Conservation (phyloP, 345 rosid species). For the Lenwebbia sp. region DNA sequence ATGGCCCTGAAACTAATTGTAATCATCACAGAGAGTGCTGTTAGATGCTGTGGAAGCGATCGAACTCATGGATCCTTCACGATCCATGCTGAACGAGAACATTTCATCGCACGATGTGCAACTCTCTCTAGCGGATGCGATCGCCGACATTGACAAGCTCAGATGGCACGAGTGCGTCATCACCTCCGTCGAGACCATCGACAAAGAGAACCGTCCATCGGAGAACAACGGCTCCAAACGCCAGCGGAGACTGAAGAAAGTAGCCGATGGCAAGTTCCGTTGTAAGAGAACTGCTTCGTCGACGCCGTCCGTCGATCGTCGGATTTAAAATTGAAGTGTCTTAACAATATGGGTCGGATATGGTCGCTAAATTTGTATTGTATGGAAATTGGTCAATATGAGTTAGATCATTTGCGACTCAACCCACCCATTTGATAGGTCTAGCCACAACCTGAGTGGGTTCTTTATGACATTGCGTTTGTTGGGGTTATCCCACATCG, state of each 20-base stretch:
- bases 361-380: too few species aligned
- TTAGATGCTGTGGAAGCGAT: conserved; percentile 20
- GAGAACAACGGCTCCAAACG: background rate
- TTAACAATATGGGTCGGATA: too few species aligned
- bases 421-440: too few species aligned
- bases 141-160: conserved; percentile 21
- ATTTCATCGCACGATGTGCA: conserved; percentile 12
- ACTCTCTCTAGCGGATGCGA: conserved; percentile 7
- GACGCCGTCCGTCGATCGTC: too few species aligned
- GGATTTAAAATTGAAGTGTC: too few species aligned
- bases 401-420: too few species aligned
- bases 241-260: background rate
- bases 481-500: too few species aligned
- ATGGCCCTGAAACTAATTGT: background rate
- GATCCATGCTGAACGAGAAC: conserved; percentile 28
- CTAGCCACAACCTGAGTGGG: too few species aligned
- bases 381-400: too few species aligned
- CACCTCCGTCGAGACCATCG: conserved; percentile 20
- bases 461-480: too few species aligned
- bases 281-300: background rate
- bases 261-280: fast-evolving
- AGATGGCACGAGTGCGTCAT: conserved; percentile 42
- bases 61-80: conserved; percentile 33
- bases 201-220: background rate
- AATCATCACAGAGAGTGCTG: conserved; percentile 10